phyloP scores from a whole-genome alignment of 108 stramenopile genomes.

The Seminavis robusta region DNA sequence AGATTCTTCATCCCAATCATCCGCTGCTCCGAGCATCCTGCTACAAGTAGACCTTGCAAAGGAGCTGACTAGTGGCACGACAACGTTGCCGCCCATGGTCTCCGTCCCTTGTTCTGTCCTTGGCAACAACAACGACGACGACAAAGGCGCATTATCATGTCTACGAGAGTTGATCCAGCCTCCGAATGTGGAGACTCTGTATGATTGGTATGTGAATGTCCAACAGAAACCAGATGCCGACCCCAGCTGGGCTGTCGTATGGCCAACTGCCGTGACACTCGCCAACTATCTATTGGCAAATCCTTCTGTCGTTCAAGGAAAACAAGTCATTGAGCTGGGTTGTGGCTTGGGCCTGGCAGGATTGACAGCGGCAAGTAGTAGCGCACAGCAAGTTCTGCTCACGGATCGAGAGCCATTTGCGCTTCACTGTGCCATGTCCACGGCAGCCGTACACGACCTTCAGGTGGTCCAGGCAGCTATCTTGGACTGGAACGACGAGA shows the following conservation, averaged over 20 bases:
- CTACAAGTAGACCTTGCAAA: no score
- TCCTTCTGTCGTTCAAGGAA: constrained; percentile 26
- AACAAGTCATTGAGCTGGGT: constrained; percentile 37
- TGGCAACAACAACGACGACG: no score
- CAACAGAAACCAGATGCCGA: constrained; percentile 20
- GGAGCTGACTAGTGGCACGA: no score
- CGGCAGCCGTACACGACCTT: constrained; percentile 27
- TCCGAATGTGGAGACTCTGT: constrained; percentile 36
- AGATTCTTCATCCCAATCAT: no score
- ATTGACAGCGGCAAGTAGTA: no score
- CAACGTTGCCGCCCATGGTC: no score
- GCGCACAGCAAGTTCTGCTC: neutral
- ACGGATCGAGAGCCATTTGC: constrained; percentile 47
- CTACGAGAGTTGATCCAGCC: constrained; percentile 19
- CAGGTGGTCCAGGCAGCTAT: constrained; percentile 18
- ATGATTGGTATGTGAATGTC: constrained; percentile 43
- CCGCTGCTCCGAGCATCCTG: no score
- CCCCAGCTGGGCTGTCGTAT: constrained; percentile 45
- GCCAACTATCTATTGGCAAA: constrained; percentile 3
- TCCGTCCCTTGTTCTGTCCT: no score
- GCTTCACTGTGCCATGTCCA: constrained; percentile 44
- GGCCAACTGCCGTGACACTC: constrained; percentile 37
- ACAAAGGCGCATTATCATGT: no score
- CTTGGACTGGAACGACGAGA: constrained; percentile 29
- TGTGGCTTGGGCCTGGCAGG: constrained; percentile 27